These are phyloP conservation scores for Pseudogymnoascus sp. DNA, from an alignment of 2,329 filamentous ascomycete genomes.

Conservation along the genomic window DNA sequence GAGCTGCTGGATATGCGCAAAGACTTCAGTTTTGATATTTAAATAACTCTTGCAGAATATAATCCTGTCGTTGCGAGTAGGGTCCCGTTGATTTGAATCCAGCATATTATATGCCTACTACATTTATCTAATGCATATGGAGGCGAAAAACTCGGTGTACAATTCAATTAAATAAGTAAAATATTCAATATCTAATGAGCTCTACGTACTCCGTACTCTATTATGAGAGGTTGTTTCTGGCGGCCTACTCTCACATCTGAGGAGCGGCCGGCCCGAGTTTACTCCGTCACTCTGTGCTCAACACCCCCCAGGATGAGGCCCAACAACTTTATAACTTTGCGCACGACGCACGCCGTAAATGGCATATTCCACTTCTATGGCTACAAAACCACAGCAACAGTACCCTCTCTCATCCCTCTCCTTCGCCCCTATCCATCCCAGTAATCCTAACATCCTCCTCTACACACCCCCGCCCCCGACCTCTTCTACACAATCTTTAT, in stretches of 20 bases:
- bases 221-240: too few relatives aligned
- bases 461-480: background rate
- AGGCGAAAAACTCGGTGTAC: too few relatives aligned
- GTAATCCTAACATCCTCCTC: constrained; percentile 15
- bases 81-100: too few relatives aligned
- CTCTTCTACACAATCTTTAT: background rate
- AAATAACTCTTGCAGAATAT: background rate
- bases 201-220: too few relatives aligned
- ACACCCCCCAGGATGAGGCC: background rate
- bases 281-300: too few relatives aligned
- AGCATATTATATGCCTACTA: too few relatives aligned
- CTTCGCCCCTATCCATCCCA: constrained; percentile 17
- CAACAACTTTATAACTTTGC: background rate
- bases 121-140: too few relatives aligned
- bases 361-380: constrained; percentile 4
- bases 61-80: background rate
- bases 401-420: constrained; percentile 17
- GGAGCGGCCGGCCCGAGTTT: too few relatives aligned
- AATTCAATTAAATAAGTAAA: too few relatives aligned
- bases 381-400: background rate
- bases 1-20: background rate
- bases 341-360: background rate
- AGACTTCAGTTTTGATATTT: background rate
- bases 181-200: too few relatives aligned
- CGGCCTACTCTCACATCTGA: too few relatives aligned